Conservation (phyloP, 306 rosid species). For the Vigna nakashimae region DNA sequence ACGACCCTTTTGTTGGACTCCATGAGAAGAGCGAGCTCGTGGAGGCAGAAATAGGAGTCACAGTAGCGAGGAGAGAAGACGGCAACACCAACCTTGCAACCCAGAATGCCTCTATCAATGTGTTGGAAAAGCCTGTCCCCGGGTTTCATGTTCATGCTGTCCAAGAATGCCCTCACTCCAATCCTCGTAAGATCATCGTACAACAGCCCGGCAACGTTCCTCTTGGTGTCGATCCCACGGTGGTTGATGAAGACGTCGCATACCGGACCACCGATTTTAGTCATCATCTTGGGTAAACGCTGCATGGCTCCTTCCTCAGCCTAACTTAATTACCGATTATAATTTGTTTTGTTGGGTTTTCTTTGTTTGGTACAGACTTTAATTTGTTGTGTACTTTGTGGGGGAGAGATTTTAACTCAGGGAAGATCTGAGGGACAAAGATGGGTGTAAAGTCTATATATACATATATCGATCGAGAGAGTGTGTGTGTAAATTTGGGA, state of each 20-base stretch:
- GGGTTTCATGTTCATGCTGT: conserved; percentile 84
- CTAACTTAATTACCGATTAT: not conserved
- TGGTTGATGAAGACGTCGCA: conserved; percentile 88
- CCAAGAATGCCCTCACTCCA: conserved; percentile 61
- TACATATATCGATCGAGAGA: too few species aligned
- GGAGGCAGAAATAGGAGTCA: conserved; percentile 78
- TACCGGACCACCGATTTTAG: conserved; percentile 21
- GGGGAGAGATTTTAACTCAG: not conserved
- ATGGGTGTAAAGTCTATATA: not conserved
- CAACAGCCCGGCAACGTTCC: conserved; percentile 70
- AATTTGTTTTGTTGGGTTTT: not conserved
- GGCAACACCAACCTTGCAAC: conserved; percentile 70
- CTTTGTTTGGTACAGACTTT: not conserved
- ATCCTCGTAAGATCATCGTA: conserved; percentile 51
- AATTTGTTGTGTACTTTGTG: not conserved
- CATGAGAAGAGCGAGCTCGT: conserved; percentile 78
- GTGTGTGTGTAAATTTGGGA: conserved; percentile 15
- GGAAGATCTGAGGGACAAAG: not conserved
- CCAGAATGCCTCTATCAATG: conserved; percentile 62
- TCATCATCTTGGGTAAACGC: conserved; percentile 43
- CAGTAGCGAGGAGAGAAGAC: conserved; percentile 87
- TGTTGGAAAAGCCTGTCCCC: conserved; percentile 73
- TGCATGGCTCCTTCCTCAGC: conserved; percentile 73
- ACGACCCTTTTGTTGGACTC: conserved; percentile 69
- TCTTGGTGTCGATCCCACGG: conserved; percentile 86